phyloP scores from a whole-genome alignment of 164 flowering plant species.

The Brasenia schreberi region DNA sequence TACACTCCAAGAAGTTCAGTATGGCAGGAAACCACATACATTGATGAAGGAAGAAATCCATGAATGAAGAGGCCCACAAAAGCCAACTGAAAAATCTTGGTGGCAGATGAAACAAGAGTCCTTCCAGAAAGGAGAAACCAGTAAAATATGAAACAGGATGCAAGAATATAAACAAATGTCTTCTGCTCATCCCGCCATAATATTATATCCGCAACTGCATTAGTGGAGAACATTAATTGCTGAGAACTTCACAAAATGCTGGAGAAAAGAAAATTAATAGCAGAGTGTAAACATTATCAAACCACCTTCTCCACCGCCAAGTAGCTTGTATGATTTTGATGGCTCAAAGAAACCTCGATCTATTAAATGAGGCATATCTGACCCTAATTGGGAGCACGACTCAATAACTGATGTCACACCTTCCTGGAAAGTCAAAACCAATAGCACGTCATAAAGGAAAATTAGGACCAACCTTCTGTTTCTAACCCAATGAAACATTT shows the following conservation, averaged over 20 bases:
- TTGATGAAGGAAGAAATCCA: constrained; percentile 34
- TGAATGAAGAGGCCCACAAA: constrained; percentile 27
- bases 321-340: constrained; percentile 44
- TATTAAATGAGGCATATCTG: constrained; percentile 18
- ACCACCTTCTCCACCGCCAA: constrained; percentile 24
- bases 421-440: constrained; percentile 33
- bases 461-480: no score
- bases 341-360: constrained; percentile 14
- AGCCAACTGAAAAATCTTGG: constrained; percentile 43
- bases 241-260: not conserved
- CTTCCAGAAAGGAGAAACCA: constrained; percentile 76
- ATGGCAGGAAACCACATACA: constrained; percentile 37
- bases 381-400: constrained; percentile 43
- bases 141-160: constrained; percentile 31
- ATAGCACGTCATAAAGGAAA: not conserved
- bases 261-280: not conserved
- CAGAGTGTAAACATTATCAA: not conserved
- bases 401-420: constrained; percentile 42
- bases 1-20: not conserved
- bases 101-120: constrained; percentile 57
- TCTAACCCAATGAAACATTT: no score
- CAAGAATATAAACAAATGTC: constrained; percentile 50
- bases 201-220: constrained; percentile 83
- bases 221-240: not conserved
- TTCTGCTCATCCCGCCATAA: constrained; percentile 88